Evolutionary conservation across 176 grass and related monocot genomes (phyloP), one percentile per base, ranked within the genome.

Genomic region (Ensete ventricosum): DNA sequence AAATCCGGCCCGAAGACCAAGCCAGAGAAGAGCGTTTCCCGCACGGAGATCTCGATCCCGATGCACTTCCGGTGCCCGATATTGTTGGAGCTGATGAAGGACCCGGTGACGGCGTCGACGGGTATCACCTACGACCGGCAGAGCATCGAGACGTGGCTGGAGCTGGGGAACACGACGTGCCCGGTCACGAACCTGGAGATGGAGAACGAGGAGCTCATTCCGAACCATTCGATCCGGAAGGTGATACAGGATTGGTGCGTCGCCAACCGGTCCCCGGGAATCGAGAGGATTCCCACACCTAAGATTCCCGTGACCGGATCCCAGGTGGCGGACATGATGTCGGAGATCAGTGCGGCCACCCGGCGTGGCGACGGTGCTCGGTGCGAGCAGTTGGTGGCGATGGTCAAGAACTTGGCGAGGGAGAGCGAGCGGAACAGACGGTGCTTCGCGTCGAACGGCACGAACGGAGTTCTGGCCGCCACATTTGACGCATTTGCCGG

Each of bases 241-340:
- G 67, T 85, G 25, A 97, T 97, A 64, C 93, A 97, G 83, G 87
- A 92, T 62, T 97, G 93, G 93, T 97, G 93, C 76, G 93, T 90
- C 25, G 81, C 79, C 1, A 84, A 93, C 83, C 67, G 89, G 20
- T 69, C 69, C 17, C 24, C 63, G 81, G 93, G 90, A 0, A 76
- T 92, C 10, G 90, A 97, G 74, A 83, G 93, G 57, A 87, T 97
- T 67, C 87, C 89, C 23, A 97, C 93, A 11, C 93, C 93, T 1
- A 89, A 84, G 73, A 89, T 88, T 26, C 93, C 93, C 1, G 67
- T 93, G 6, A 84, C 74, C 34, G 73, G 68, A 9, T 60, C 67
- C 20, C 87, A 90, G 53, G 85, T 81, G 1, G 50, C 79, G 34
- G 87, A 90, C 13, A 74, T 90, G 24, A 34, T 92, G 0, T 84